Conservation (phyloP, 352 stramenopile genomes). For the Phytophthora lateralis region DNA sequence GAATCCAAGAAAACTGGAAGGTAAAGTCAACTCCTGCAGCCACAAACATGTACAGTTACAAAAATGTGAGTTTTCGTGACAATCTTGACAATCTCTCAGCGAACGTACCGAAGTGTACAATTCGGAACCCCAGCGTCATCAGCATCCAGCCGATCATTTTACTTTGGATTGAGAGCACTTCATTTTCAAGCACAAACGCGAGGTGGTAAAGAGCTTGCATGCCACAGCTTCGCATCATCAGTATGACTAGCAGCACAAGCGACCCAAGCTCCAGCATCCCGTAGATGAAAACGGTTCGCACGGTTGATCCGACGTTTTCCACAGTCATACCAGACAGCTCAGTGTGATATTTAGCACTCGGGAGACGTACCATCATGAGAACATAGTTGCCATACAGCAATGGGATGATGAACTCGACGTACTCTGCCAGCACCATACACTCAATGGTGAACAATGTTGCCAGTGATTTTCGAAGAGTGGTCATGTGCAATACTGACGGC, state of each 20-base stretch:
- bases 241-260: conserved; percentile 20
- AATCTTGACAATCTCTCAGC: background rate
- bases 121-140: conserved; percentile 25
- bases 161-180: conserved; percentile 31
- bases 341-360: conserved; percentile 40
- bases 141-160: conserved; percentile 44
- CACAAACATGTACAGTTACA: background rate
- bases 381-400: conserved; percentile 39
- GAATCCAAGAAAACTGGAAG: conserved; percentile 32
- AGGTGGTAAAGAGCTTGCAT: conserved; percentile 36
- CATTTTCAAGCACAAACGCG: conserved; percentile 46
- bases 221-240: conserved; percentile 23
- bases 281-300: conserved; percentile 34
- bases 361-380: conserved; percentile 32
- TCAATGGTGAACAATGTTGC: conserved; percentile 39
- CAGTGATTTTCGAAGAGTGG: conserved; percentile 19
- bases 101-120: conserved; percentile 36
- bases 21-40: conserved; percentile 30
- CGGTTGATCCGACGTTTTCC: conserved; percentile 8
- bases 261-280: conserved; percentile 31
- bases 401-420: conserved; percentile 45
- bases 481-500: conserved; percentile 16
- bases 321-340: conserved; percentile 23
- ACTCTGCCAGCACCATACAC: conserved; percentile 44
- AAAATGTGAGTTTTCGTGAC: background rate